Percentiles rank a stretch among this genome's conserved stretches.
phyloP scores from a whole-genome alignment of 1,284 basidiomycete species.

The Trichosporon faecale region DNA sequence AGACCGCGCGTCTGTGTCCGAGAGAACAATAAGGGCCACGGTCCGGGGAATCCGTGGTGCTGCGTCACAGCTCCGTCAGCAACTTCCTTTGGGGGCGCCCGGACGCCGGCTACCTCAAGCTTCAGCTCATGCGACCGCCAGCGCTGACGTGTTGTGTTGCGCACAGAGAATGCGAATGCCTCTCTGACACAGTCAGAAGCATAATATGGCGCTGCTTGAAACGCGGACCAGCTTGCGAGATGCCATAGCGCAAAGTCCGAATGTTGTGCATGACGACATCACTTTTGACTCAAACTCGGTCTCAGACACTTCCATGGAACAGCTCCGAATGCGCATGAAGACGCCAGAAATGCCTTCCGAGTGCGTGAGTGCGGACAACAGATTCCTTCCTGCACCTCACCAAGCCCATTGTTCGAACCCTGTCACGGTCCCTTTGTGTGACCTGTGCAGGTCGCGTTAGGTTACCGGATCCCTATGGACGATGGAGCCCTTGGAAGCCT shows the following conservation, averaged over 20 bases:
- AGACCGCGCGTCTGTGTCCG: background rate
- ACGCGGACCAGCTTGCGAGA: background rate
- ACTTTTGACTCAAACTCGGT: background rate
- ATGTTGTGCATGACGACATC: background rate
- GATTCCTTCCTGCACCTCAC: background rate
- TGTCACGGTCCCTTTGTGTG: background rate
- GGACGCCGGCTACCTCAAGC: background rate
- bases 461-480: background rate
- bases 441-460: background rate
- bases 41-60: background rate
- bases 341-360: background rate
- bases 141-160: background rate
- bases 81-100: background rate
- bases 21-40: background rate
- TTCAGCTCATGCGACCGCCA: background rate
- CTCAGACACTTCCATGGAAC: background rate
- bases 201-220: background rate
- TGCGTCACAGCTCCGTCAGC: background rate
- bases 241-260: background rate
- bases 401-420: background rate
- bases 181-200: background rate
- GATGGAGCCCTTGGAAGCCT: background rate
- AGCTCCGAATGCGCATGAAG: background rate
- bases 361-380: background rate
- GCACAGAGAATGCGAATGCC: background rate